Evolutionary conservation across 495 filamentous ascomycete species (phyloP), one percentile per base, ranked within the genome.

Genomic region (Neurospora tetraspora): DNA sequence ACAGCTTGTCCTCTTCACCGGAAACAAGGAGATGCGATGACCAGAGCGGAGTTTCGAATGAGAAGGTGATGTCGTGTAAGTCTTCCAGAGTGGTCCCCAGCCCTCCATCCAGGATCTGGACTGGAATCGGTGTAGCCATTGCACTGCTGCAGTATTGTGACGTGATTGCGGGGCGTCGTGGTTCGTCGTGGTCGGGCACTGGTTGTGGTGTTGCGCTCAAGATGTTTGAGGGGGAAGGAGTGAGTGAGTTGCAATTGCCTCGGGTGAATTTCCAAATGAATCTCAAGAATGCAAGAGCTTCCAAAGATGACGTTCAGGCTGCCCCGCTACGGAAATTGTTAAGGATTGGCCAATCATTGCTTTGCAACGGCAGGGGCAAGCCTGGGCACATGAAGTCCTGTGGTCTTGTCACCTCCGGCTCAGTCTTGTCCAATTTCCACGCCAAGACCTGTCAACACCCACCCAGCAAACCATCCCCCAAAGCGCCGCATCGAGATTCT

Each of bases 81-180:
- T 87, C 85, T 78, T 89, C 84, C 14, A 92, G 88, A 18, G 89
- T 86, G 27, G 90, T 91, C 20, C 90, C 90, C 0, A 92, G 84
- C 12, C 90, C 90, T 42, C 90, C 90, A 74, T 91, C 90, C 31
- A 91, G 86, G 71, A 91, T 77, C 18, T 82, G 79, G 45, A 90
- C 77, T 34, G 79, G 80, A 27, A 74, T 73, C 2, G 42, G 42
- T 4, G 36, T 31, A 9, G 70, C 18, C 71, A 72, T 74, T 36
- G 34, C 31, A 34, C 31, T 34, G 23, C 14, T 18, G 53, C 27
- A 34, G 14, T 16, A 6, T 6, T 14, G 16, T 16, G 14, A 18
- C 6, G 14, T 8, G 27, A 34, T 36, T 65, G 53, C 45, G 3
- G 11, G 20, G 23, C 11, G 23, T 18, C 12, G 8, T 53, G 9